These are phyloP conservation scores for Rhodotorula kratochvilovae DNA, from an alignment of 768 basidiomycete genomes.

Conservation along the genomic window DNA sequence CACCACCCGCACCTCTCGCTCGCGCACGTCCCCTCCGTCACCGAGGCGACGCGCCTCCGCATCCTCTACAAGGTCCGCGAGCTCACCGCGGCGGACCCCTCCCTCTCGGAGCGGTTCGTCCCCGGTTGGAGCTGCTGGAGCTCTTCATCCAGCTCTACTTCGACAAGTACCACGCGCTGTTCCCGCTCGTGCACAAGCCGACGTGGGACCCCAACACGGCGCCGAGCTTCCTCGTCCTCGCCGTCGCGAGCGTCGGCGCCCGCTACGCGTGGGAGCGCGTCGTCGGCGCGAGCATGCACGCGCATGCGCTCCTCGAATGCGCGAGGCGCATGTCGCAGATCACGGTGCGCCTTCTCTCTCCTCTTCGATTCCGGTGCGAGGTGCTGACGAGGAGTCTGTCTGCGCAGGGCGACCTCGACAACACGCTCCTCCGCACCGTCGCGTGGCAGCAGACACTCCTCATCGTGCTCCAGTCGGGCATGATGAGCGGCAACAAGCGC, in stretches of 20 bases:
- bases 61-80: slow-evolving; percentile 31
- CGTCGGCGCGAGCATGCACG: slow-evolving; percentile 34
- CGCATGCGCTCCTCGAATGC: slow-evolving; percentile 30
- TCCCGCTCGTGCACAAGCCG: slow-evolving; percentile 33
- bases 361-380: too few species aligned
- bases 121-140: slow-evolving; percentile 34
- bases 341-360: slow-evolving; percentile 1
- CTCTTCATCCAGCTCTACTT: slow-evolving; percentile 35
- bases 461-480: slow-evolving; percentile 28
- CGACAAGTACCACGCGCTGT: slow-evolving; percentile 21
- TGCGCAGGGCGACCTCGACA: slow-evolving; percentile 32
- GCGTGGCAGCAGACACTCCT: slow-evolving; percentile 34
- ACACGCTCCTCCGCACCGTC: slow-evolving; percentile 33
- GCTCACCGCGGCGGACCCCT: slow-evolving; percentile 6
- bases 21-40: slow-evolving; percentile 25
- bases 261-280: slow-evolving; percentile 31
- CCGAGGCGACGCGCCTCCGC: slow-evolving; percentile 27
- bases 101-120: slow-evolving; percentile 32
- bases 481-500: slow-evolving; percentile 38
- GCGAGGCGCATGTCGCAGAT: slow-evolving; percentile 28
- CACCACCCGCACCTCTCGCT: slow-evolving; percentile 11
- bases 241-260: slow-evolving; percentile 35
- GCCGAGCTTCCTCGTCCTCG: slow-evolving; percentile 34
- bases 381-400: too few species aligned
- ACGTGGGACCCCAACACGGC: slow-evolving; percentile 38